Conservation (phyloP, 257 asterid genomes). For the Solanum phureja region DNA sequence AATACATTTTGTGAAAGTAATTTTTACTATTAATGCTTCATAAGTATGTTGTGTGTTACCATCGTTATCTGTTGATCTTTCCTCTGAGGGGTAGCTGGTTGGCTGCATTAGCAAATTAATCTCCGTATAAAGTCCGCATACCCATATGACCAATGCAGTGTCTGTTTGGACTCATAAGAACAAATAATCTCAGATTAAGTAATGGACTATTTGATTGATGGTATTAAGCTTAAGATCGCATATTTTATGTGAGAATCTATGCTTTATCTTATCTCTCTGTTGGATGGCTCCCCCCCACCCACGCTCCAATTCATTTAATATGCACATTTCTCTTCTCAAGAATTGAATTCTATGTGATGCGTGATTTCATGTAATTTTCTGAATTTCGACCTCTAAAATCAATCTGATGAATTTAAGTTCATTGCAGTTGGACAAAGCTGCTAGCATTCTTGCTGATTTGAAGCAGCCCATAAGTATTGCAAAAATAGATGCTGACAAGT, state of each 20-base stretch:
- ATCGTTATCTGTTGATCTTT: neutral
- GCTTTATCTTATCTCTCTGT: neutral
- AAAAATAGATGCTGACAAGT: constrained; percentile 82
- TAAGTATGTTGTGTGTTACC: neutral
- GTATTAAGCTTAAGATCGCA: neutral
- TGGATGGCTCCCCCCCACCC: neutral
- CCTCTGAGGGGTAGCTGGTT: neutral
- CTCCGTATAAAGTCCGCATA: neutral
- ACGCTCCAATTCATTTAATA: neutral
- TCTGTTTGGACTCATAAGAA: neutral
- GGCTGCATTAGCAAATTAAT: neutral
- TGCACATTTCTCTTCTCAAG: neutral
- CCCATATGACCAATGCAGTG: neutral
- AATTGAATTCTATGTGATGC: neutral
- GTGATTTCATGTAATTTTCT: neutral
- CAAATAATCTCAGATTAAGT: neutral
- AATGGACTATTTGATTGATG: neutral
- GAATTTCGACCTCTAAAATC: neutral
- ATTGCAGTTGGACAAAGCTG: constrained; percentile 86
- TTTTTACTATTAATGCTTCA: neutral
- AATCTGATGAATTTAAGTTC: neutral
- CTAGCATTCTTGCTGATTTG: constrained; percentile 60
- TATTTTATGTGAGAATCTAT: neutral
- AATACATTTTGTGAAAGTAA: neutral
- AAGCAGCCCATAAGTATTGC: constrained; percentile 70